A percentile compares a stretch with the other conserved stretches of the same genome.
phyloP scores from a whole-genome alignment of 768 basidiomycete genomes.

The Podaxis sp. region DNA sequence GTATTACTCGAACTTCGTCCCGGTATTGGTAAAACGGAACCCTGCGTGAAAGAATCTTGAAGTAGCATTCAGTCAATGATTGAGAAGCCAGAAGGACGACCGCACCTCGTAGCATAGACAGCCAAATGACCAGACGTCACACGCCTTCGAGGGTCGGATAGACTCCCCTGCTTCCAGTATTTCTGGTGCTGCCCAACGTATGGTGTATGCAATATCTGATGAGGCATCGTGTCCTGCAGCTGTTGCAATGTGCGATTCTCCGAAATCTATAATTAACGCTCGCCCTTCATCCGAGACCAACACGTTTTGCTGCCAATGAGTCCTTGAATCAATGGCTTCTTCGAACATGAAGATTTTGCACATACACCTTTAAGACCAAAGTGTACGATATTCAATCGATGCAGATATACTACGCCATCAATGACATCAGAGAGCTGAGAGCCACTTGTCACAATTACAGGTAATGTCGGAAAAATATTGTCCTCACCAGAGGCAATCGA shows the following conservation, averaged over 20 bases:
- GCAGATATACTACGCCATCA: not conserved
- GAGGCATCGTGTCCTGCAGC: too few species aligned
- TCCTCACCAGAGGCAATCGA: not conserved
- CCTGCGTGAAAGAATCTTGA: not conserved
- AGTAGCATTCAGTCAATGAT: not conserved
- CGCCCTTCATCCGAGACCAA: not conserved
- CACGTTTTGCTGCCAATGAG: not conserved
- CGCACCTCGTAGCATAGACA: not conserved
- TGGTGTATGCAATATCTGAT: not conserved
- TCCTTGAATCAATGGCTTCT: not conserved
- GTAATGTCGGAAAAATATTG: not conserved
- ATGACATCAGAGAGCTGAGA: not conserved
- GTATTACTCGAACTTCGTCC: not conserved
- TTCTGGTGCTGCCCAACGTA: not conserved
- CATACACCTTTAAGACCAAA: not conserved
- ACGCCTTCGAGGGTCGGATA: not conserved
- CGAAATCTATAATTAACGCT: not conserved
- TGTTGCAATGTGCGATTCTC: not conserved
- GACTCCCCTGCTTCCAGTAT: not conserved
- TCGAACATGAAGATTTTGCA: not conserved
- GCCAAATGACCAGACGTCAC: not conserved
- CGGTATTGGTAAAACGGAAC: not conserved
- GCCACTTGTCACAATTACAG: not conserved
- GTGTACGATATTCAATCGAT: not conserved
- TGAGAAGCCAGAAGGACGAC: not conserved